Evolutionary conservation across 352 stramenopile genomes (phyloP).

Genomic region (Phytopythium ostracodes): DNA sequence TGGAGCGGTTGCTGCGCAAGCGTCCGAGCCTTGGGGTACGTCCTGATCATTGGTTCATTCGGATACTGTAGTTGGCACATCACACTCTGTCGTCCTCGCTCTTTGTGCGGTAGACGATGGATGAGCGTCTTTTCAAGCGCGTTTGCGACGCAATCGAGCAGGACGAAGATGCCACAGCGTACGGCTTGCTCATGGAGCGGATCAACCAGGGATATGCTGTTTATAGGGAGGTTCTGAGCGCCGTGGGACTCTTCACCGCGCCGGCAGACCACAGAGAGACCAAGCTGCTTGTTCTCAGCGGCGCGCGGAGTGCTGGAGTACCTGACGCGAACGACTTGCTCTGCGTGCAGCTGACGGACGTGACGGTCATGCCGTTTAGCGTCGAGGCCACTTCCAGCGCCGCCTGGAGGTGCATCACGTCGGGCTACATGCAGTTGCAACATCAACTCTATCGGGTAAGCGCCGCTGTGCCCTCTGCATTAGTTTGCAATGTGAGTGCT

Average conservation of each 20-base stretch:
- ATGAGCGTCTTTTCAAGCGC: neutral
- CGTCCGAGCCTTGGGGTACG: neutral
- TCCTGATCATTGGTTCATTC: neutral
- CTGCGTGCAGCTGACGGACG: constrained; percentile 25
- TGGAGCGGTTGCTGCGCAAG: constrained; percentile 8
- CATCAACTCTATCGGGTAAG: constrained; percentile 23
- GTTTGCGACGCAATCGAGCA: neutral
- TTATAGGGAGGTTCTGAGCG: neutral
- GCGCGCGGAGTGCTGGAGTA: neutral
- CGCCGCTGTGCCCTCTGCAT: neutral
- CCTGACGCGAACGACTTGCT: neutral
- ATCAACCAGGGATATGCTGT: neutral
- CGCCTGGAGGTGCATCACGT: constrained; percentile 25
- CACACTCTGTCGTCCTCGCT: neutral
- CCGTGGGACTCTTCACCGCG: neutral
- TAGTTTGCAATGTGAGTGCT: neutral
- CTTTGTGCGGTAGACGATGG: neutral
- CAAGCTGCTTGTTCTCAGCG: neutral
- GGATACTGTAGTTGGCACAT: neutral
- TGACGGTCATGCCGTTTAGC: constrained; percentile 16
- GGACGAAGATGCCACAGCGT: neutral
- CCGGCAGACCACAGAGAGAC: neutral
- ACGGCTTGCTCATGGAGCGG: neutral
- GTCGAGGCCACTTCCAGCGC: constrained; percentile 13
- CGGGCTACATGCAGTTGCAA: constrained; percentile 27